These are phyloP conservation scores for Kwoniella newhampshirensis DNA, from an alignment of 768 basidiomycete genomes.

Conservation along the genomic window DNA sequence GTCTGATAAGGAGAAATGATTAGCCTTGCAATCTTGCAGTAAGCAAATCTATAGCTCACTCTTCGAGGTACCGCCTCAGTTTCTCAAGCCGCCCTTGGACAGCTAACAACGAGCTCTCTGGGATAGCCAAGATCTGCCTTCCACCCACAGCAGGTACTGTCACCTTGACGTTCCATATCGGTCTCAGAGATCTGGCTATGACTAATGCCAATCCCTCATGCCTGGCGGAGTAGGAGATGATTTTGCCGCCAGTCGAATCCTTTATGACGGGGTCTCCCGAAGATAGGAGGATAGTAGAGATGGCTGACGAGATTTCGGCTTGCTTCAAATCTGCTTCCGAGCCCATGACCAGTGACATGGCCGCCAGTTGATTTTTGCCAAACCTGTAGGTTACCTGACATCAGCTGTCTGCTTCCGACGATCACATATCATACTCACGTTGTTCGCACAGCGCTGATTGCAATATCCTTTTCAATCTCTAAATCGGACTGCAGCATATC, in stretches of 20 bases:
- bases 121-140: constrained; percentile 57
- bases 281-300: constrained; percentile 28
- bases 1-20: constrained; percentile 14
- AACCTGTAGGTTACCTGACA: constrained; percentile 23
- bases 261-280: constrained; percentile 30
- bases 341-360: constrained; percentile 38
- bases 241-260: constrained; percentile 55
- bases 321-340: constrained; percentile 23
- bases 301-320: constrained; percentile 28
- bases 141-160: constrained; percentile 53
- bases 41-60: constrained; percentile 21
- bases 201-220: constrained; percentile 85
- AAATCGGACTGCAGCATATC: constrained; percentile 80
- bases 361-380: constrained; percentile 38
- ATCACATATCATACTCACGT: constrained; percentile 58
- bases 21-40: background rate
- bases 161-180: constrained; percentile 82
- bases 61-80: constrained; percentile 33
- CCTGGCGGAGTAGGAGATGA: constrained; percentile 71
- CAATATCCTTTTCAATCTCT: constrained; percentile 75
- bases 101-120: constrained; percentile 24
- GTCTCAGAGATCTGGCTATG: constrained; percentile 77
- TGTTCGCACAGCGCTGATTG: constrained; percentile 79
- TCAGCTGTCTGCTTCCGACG: background rate
- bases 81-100: constrained; percentile 39